Base-by-base conservation (phyloP, 768 basidiomycete genomes). In the Naganishia vaughanmartiniae region DNA sequence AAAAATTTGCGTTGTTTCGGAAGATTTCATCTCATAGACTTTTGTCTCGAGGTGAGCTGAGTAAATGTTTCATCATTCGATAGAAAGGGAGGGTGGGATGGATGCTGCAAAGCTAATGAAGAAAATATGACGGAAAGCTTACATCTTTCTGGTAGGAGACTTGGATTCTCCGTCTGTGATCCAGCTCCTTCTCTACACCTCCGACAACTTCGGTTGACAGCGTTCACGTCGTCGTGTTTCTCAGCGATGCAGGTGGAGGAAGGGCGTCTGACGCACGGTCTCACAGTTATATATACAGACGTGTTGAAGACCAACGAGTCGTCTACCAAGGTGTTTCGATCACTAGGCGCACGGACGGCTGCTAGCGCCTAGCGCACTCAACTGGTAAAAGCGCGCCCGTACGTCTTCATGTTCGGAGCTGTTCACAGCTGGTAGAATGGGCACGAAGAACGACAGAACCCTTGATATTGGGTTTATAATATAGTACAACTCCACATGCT, bases 31-130 rank as follows among this genome's bases (percentile, higher is more conserved):
- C 60, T 63, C 60, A 63, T 63, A 14, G 60, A 63, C 60, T 24
- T n/a, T 42, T 30, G 60, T 63, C 60, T 63, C 60, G 60, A 63
- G 60, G 60, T 63, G 60, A 63, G 60, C 60, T 63, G 60, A 63
- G 60, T 63, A 42, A 45, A 63, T 31, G 60, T 45, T 63, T 58
- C 60, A 63, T 63, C 60, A 63, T 45, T 24, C 28, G 42, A 46
- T 10, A 30, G 28, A 31, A 4, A 15, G 33, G 30, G 60, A 30
- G 10, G 60, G 33, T 63, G 30, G 54, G 48, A 26, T n/a, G 24
- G 19, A 51, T 51, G 4, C 42, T 42, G 42, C 42, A 15, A 24
- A 51, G 24, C 48, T 51, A n/a, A 51, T 26, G 24, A 24, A 28
- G 7, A 9, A 34, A 42, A 42, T 42, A 17, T 39, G 30, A 46